These are phyloP conservation scores for Mucor racemosus DNA, from an alignment of 371 early-diverging fungal species.

Conservation along the genomic window DNA sequence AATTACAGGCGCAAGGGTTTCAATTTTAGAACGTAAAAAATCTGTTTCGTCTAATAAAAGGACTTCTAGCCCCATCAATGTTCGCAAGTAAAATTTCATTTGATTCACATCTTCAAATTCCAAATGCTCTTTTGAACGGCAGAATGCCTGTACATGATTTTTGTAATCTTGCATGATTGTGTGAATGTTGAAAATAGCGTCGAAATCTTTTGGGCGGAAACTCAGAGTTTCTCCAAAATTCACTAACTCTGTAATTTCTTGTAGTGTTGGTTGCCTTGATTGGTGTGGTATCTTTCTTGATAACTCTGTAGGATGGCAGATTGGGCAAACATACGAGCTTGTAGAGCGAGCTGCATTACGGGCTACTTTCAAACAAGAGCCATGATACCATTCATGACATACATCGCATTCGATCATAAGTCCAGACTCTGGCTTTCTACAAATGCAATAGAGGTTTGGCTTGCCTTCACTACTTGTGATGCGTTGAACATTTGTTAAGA, in stretches of 20 bases:
- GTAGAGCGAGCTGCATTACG: slow-evolving; percentile 62
- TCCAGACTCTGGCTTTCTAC: slow-evolving; percentile 62
- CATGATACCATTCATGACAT: slow-evolving; percentile 87
- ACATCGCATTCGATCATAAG: slow-evolving; percentile 81
- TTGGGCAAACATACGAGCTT: slow-evolving; percentile 68
- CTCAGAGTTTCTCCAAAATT: slow-evolving; percentile 50
- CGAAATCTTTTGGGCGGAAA: slow-evolving; percentile 63
- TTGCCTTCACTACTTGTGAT: slow-evolving; percentile 10
- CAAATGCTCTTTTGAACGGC: slow-evolving; percentile 40
- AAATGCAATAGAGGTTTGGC: slow-evolving; percentile 60
- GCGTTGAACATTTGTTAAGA: slow-evolving; percentile 14
- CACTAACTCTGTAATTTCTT: slow-evolving; percentile 48
- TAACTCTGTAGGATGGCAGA: slow-evolving; percentile 50
- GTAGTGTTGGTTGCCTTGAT: slow-evolving; percentile 46
- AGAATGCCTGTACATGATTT: slow-evolving; percentile 44
- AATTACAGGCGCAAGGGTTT: slow-evolving; percentile 32
- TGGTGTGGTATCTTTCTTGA: slow-evolving; percentile 14
- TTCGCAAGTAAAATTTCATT: slow-evolving; percentile 55
- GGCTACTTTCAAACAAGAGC: slow-evolving; percentile 65
- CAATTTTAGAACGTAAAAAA: slow-evolving; percentile 51
- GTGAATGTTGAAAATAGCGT: slow-evolving; percentile 55
- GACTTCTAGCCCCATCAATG: slow-evolving; percentile 65
- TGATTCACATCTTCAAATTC: slow-evolving; percentile 40
- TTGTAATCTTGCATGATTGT: slow-evolving; percentile 37
- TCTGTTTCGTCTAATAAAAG: slow-evolving; percentile 49